These are phyloP conservation scores for Sordariomycetes sp. DNA, from an alignment of 2,329 filamentous ascomycete species.

Conservation along the genomic window DNA sequence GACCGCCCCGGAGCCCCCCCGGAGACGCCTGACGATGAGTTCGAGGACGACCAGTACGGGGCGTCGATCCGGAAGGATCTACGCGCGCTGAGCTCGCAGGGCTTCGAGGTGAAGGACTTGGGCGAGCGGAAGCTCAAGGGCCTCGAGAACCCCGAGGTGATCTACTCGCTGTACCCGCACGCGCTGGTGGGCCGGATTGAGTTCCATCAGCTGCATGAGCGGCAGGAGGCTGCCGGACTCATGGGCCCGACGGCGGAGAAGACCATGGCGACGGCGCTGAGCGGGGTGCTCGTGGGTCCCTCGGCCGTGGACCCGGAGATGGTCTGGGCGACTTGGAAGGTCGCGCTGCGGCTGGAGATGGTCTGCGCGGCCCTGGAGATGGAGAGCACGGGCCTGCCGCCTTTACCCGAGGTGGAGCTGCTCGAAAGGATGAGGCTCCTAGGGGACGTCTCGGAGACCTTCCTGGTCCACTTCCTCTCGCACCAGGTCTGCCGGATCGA, in stretches of 20 bases:
- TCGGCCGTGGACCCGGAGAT: constrained; percentile 70
- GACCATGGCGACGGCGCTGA: constrained; percentile 45
- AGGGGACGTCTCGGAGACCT: constrained; percentile 79
- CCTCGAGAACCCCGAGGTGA: constrained; percentile 89
- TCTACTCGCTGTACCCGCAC: constrained; percentile 93
- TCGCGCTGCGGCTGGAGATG: constrained; percentile 85
- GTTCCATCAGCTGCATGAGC: constrained; percentile 46
- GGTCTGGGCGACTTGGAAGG: constrained; percentile 82
- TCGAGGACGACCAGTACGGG: constrained; percentile 65
- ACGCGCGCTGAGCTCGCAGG: constrained; percentile 75
- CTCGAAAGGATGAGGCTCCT: constrained; percentile 56
- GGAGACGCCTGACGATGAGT: constrained; percentile 38
- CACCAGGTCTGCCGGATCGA: constrained; percentile 95
- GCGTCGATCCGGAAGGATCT: constrained; percentile 78
- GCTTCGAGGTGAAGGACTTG: constrained; percentile 94
- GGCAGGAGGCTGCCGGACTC: constrained; percentile 14
- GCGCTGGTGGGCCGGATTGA: constrained; percentile 71
- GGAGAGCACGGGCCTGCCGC: constrained; percentile 34
- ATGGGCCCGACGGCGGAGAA: constrained; percentile 16
- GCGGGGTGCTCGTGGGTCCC: constrained; percentile 51
- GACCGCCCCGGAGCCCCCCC: constrained; percentile 45
- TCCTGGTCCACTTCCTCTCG: constrained; percentile 82
- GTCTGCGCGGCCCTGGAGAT: constrained; percentile 82
- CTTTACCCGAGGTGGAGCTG: constrained; percentile 73
- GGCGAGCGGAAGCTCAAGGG: constrained; percentile 94